Conservation (phyloP, 2,329 filamentous ascomycete species). For the Penicillium brasilianum region DNA sequence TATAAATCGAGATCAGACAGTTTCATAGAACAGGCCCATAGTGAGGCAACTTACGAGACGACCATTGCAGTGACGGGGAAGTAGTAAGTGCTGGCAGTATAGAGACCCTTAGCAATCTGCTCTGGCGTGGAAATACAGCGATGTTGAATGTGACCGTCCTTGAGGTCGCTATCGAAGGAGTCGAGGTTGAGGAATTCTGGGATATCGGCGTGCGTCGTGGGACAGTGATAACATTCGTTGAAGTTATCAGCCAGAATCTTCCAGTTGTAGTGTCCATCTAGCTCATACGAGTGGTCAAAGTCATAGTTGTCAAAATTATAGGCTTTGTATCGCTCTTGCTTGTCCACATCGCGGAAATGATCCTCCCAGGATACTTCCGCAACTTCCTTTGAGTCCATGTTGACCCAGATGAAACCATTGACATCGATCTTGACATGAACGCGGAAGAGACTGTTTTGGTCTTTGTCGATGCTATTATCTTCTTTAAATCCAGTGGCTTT, state of each 20-base stretch:
- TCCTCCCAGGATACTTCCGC: conserved; percentile 31
- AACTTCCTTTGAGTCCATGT: conserved; percentile 29
- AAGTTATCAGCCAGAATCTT: conserved; percentile 33
- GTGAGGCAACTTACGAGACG: conserved; percentile 32
- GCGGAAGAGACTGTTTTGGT: conserved; percentile 27
- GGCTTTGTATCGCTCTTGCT: conserved; percentile 28
- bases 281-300: conserved; percentile 27
- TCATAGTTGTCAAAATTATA: conserved; percentile 32
- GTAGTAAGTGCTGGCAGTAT: conserved; percentile 40
- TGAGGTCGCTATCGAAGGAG: conserved; percentile 59
- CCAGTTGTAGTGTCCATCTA: conserved; percentile 33
- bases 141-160: conserved; percentile 58
- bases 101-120: conserved; percentile 55
- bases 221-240: conserved; percentile 67
- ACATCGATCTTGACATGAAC: conserved; percentile 31
- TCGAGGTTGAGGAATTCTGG: conserved; percentile 62
- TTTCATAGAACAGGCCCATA: background rate
- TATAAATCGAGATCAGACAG: conserved; percentile 38
- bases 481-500: conserved; percentile 30
- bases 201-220: conserved; percentile 63
- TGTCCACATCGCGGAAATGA: conserved; percentile 29
- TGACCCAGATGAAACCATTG: conserved; percentile 33
- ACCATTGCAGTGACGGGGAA: conserved; percentile 41
- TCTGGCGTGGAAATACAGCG: conserved; percentile 55
- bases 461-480: conserved; percentile 23